These are phyloP conservation scores for Yamadazyma kitorensis DNA, from an alignment of 805 yeast genomes.

Conservation along the genomic window DNA sequence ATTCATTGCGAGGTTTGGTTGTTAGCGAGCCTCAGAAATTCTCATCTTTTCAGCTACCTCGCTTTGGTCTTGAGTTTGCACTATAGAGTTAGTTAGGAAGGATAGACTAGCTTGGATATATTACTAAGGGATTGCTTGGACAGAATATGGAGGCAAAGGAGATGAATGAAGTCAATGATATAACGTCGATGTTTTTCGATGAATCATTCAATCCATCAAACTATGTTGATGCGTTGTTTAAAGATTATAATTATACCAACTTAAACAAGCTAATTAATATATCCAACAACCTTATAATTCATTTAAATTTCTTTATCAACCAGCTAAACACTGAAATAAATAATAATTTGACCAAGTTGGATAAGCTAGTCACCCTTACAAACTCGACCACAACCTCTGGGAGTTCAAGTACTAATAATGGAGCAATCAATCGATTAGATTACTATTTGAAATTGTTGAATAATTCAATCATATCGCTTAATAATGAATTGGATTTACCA, in stretches of 20 bases:
- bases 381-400: background rate
- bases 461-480: slow-evolving; percentile 55
- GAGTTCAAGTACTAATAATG: slow-evolving; percentile 9
- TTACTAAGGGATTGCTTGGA: too few species aligned
- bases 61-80: too few species aligned
- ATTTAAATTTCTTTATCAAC: slow-evolving; percentile 60
- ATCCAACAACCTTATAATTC: slow-evolving; percentile 52
- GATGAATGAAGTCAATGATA: too few species aligned
- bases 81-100: too few species aligned
- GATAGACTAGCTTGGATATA: too few species aligned
- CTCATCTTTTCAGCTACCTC: too few species aligned
- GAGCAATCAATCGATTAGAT: slow-evolving; percentile 42
- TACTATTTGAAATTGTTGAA: slow-evolving; percentile 62
- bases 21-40: too few species aligned
- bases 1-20: too few species aligned
- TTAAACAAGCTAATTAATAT: slow-evolving; percentile 41
- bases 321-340: slow-evolving; percentile 47
- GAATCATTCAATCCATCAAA: slow-evolving; percentile 62
- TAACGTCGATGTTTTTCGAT: slow-evolving; percentile 67
- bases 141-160: too few species aligned
- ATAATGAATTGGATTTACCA: slow-evolving; percentile 39
- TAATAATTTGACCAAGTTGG: slow-evolving; percentile 45
- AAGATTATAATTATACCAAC: slow-evolving; percentile 24
- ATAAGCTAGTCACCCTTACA: slow-evolving; percentile 22
- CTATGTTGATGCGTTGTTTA: slow-evolving; percentile 61